These are phyloP conservation scores for Populus hybrid DNA, from an alignment of 441 rosid genomes.

Conservation along the genomic window DNA sequence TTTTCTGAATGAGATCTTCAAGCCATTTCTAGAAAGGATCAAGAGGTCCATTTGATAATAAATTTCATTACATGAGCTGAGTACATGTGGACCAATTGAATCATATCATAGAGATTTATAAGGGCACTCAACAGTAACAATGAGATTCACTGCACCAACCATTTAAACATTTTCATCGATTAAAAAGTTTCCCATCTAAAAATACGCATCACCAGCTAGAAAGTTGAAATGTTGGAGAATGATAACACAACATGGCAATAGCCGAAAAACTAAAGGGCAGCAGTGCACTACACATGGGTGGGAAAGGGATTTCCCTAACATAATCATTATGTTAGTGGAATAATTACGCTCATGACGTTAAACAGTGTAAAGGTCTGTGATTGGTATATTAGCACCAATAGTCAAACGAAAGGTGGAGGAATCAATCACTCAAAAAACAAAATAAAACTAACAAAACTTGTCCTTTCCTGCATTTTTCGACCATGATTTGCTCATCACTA, in stretches of 20 bases:
- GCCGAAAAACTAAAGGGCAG: slow-evolving; percentile 8
- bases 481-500: slow-evolving; percentile 25
- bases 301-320: slow-evolving; percentile 10
- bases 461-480: slow-evolving; percentile 19
- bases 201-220: slow-evolving; percentile 4
- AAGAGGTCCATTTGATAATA: not conserved
- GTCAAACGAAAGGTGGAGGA: slow-evolving; percentile 21
- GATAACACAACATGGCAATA: slow-evolving; percentile 27
- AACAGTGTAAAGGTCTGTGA: slow-evolving; percentile 27
- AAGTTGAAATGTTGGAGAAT: slow-evolving; percentile 30
- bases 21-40: not conserved
- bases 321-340: slow-evolving; percentile 35
- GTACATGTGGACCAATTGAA: not conserved
- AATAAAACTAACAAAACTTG: slow-evolving; percentile 1
- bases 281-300: slow-evolving; percentile 21
- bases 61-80: not conserved
- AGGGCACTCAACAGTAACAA: too few relatives aligned
- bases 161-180: not conserved
- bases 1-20: not conserved
- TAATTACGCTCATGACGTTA: slow-evolving; percentile 22
- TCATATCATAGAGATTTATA: not conserved
- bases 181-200: not conserved
- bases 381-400: slow-evolving; percentile 18
- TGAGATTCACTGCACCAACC: too few relatives aligned
- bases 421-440: not conserved